phyloP scores from a whole-genome alignment of 1,284 basidiomycete species.

The Trichosporon faecale region DNA sequence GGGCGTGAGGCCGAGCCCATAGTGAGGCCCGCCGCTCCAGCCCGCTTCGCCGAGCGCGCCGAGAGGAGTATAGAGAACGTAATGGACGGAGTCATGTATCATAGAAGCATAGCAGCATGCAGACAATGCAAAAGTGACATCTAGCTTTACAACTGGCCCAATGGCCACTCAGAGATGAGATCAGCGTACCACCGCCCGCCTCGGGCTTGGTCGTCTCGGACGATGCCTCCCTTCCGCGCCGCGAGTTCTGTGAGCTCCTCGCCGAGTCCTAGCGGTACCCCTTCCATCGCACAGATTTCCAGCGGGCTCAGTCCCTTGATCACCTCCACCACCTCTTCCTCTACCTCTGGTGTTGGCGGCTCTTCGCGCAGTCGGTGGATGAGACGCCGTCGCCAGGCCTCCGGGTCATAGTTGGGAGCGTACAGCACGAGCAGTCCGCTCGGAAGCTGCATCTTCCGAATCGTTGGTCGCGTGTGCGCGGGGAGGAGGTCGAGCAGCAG shows the following conservation, averaged over 20 bases:
- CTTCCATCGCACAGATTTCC: slow-evolving; percentile 66
- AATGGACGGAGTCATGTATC: neutral
- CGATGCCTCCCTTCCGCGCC: slow-evolving; percentile 54
- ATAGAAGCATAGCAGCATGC: neutral
- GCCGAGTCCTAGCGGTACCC: slow-evolving; percentile 66
- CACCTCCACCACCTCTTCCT: slow-evolving; percentile 19
- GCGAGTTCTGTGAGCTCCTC: slow-evolving; percentile 67
- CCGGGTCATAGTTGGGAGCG: slow-evolving; percentile 68
- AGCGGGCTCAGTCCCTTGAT: slow-evolving; percentile 46
- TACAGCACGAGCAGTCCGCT: slow-evolving; percentile 77
- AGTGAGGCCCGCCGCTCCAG: neutral
- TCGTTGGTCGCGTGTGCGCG: slow-evolving; percentile 64
- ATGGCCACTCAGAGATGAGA: slow-evolving; percentile 58
- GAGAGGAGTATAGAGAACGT: neutral
- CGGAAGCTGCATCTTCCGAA: slow-evolving; percentile 66
- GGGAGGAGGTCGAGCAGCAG: slow-evolving; percentile 69
- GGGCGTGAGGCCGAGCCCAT: slow-evolving; percentile 21
- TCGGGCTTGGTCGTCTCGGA: slow-evolving; percentile 65
- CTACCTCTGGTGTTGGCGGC: slow-evolving; percentile 45
- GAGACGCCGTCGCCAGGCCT: slow-evolving; percentile 65
- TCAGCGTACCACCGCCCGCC: slow-evolving; percentile 68
- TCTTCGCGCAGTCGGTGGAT: slow-evolving; percentile 58
- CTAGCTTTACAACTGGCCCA: slow-evolving; percentile 13
- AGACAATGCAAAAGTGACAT: neutral
- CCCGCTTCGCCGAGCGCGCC: too few relatives aligned